Conservation (phyloP, 495 filamentous ascomycete genomes). For the Aspergillus saccharolyticus region DNA sequence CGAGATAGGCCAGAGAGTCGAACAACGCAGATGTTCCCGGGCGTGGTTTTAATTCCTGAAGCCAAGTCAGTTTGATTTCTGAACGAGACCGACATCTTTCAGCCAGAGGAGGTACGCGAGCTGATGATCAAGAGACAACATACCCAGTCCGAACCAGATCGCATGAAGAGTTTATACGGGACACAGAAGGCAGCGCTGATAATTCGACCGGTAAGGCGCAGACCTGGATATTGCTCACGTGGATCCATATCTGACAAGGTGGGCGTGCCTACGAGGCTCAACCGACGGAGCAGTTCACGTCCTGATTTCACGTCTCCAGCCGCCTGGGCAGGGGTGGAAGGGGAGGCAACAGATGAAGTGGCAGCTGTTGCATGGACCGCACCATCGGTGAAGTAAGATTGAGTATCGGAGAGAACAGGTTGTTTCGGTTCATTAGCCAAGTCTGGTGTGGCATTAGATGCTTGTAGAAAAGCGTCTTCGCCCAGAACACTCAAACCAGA, state of each 20-base stretch:
- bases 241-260: slow-evolving; percentile 52
- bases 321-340: slow-evolving; percentile 39
- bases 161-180: slow-evolving; percentile 67
- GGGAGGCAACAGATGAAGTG: slow-evolving; percentile 16
- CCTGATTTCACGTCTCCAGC: slow-evolving; percentile 50
- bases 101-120: not conserved
- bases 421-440: slow-evolving; percentile 22
- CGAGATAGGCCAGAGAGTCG: slow-evolving; percentile 80
- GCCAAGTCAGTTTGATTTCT: slow-evolving; percentile 6
- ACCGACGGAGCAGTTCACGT: slow-evolving; percentile 57
- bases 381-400: slow-evolving; percentile 29
- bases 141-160: slow-evolving; percentile 71
- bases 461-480: slow-evolving; percentile 28
- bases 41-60: slow-evolving; percentile 65
- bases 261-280: slow-evolving; percentile 48
- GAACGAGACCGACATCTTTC: not conserved
- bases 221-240: slow-evolving; percentile 56
- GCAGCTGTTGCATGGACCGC: slow-evolving; percentile 24
- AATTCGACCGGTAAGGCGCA: slow-evolving; percentile 72
- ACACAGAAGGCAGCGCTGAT: slow-evolving; percentile 86
- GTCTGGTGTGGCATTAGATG: slow-evolving; percentile 24
- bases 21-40: slow-evolving; percentile 84
- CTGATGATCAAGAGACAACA: slow-evolving; percentile 12
- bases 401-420: slow-evolving; percentile 17
- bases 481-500: slow-evolving; percentile 31